Conservation (phyloP, 140 eudicot species). For the Erigeron philadelphicus region DNA sequence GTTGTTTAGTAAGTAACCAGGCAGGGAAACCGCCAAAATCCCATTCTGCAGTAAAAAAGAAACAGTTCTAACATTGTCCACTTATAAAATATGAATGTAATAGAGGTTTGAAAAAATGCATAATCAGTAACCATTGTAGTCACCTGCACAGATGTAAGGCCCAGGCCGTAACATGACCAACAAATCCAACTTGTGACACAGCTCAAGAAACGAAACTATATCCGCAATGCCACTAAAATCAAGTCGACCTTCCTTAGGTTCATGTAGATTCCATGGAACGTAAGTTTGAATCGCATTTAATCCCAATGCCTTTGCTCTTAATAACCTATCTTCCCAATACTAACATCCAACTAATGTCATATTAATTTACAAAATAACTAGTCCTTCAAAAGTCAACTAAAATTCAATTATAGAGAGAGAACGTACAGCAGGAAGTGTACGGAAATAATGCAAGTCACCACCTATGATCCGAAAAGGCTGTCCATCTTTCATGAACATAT, state of each 20-base stretch:
- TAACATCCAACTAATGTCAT: conserved; percentile 23
- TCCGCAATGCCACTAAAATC: conserved; percentile 80
- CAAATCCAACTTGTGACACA: conserved; percentile 74
- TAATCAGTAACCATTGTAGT: conserved; percentile 14
- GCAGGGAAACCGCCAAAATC: conserved; percentile 96
- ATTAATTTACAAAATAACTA: not conserved
- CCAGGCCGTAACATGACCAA: conserved; percentile 93
- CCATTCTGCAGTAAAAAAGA: conserved; percentile 66
- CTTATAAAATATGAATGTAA: not conserved
- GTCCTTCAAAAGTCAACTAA: not conserved
- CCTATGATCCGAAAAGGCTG: conserved; percentile 80
- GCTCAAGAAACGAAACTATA: conserved; percentile 61
- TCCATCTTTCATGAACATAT: conserved; percentile 88
- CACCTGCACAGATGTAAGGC: conserved; percentile 95
- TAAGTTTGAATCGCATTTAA: conserved; percentile 92
- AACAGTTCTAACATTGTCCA: not conserved
- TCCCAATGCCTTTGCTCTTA: conserved; percentile 95
- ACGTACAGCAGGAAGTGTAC: conserved; percentile 70
- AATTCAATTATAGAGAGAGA: conserved; percentile 5
- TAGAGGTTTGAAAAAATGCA: not conserved
- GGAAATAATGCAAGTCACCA: conserved; percentile 92
- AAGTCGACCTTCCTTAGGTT: conserved; percentile 68
- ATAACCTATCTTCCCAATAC: conserved; percentile 92
- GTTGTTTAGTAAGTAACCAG: conserved; percentile 83
- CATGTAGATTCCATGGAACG: conserved; percentile 98